Evolutionary conservation across 202 grass and related monocot genomes (phyloP).

Genomic region (Brachypodium distachyon): DNA sequence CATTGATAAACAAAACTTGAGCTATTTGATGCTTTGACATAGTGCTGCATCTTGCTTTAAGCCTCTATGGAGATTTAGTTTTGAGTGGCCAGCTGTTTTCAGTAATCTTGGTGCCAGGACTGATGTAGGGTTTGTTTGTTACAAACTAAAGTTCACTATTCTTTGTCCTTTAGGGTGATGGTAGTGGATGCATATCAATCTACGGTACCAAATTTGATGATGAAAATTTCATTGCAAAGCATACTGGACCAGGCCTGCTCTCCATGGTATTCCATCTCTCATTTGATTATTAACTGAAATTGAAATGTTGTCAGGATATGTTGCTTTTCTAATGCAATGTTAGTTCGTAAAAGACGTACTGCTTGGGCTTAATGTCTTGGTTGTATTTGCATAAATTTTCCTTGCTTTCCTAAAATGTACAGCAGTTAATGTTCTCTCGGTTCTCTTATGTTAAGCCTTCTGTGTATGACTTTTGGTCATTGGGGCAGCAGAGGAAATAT

Average conservation of each 20-base stretch:
- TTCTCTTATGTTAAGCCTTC: background rate
- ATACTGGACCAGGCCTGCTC: conserved; percentile 90
- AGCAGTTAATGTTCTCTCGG: background rate
- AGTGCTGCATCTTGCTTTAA: background rate
- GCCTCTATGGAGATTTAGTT: background rate
- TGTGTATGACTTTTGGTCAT: background rate
- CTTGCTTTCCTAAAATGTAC: background rate
- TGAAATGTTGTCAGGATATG: background rate
- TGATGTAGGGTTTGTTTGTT: background rate
- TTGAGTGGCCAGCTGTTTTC: background rate
- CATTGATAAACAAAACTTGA: background rate
- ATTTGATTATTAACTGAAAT: background rate
- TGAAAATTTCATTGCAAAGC: conserved; percentile 96
- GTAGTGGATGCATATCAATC: conserved; percentile 80
- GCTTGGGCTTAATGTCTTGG: background rate
- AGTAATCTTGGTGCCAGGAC: background rate
- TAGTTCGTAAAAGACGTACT: background rate
- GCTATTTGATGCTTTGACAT: background rate
- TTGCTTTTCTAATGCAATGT: background rate
- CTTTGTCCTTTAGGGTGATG: conserved; percentile 62
- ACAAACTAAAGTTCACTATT: conserved; percentile 29
- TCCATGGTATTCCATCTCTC: conserved; percentile 62
- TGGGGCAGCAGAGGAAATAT: background rate
- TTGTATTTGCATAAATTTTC: background rate
- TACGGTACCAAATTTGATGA: conserved; percentile 97